phyloP scores from a whole-genome alignment of 352 stramenopile genomes.

The Globisporangium echinulatum region DNA sequence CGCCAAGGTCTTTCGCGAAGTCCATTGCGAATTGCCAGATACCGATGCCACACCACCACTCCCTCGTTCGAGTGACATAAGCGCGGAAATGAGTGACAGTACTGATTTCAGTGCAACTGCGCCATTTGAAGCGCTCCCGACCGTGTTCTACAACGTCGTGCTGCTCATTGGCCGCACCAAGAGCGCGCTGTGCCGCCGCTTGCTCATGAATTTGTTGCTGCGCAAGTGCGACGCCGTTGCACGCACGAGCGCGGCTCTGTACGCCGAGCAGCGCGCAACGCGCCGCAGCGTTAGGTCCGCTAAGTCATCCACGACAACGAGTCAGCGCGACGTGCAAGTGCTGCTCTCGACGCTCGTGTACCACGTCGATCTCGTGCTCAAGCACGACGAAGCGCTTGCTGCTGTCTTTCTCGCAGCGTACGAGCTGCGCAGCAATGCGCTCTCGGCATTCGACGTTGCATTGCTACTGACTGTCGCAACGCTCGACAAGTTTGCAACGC shows the following conservation, averaged over 20 bases:
- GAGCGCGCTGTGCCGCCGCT: slow-evolving; percentile 24
- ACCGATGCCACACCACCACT: neutral
- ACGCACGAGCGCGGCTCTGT: neutral
- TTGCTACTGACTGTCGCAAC: slow-evolving; percentile 34
- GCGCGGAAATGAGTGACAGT: too few relatives aligned
- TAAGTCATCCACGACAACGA: neutral
- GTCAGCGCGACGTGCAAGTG: slow-evolving; percentile 18
- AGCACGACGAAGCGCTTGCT: slow-evolving; percentile 32
- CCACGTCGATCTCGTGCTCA: slow-evolving; percentile 40
- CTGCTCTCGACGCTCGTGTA: slow-evolving; percentile 52
- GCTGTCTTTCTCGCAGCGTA: slow-evolving; percentile 34
- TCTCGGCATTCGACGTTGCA: slow-evolving; percentile 37
- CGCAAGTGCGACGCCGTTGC: slow-evolving; percentile 21
- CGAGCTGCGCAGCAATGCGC: slow-evolving; percentile 18
- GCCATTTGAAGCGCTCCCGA: slow-evolving; percentile 25
- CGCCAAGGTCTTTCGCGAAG: slow-evolving; percentile 35
- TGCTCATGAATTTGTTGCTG: slow-evolving; percentile 32
- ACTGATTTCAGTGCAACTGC: slow-evolving; percentile 1
- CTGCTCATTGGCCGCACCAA: slow-evolving; percentile 25
- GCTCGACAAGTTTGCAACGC: slow-evolving; percentile 23
- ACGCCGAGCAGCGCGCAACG: slow-evolving; percentile 7
- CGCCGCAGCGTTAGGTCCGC: too few relatives aligned
- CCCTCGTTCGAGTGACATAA: too few relatives aligned
- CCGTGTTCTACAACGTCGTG: slow-evolving; percentile 32
- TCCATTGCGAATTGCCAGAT: slow-evolving; percentile 19